Evolutionary conservation across 768 basidiomycete genomes (phyloP).

Genomic region (Leucosporidium creatinivorum): DNA sequence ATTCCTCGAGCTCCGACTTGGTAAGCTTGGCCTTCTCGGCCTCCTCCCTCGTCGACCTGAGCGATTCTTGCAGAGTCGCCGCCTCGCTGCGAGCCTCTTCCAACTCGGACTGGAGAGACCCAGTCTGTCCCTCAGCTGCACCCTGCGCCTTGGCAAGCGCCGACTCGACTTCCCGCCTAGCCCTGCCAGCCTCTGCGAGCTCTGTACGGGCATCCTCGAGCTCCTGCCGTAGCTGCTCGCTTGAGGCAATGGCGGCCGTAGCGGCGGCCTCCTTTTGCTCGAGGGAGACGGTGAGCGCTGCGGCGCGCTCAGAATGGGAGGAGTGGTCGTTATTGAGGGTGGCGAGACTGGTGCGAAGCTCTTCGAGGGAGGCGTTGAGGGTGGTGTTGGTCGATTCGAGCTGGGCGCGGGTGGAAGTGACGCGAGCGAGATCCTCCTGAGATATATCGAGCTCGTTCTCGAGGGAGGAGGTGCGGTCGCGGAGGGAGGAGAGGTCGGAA

Average conservation of each 20-base stretch:
- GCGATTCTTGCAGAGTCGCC: background rate
- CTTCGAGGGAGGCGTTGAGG: conserved; percentile 12
- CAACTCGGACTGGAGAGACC: conserved; percentile 11
- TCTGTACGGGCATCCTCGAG: conserved; percentile 11
- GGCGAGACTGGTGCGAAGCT: conserved; percentile 17
- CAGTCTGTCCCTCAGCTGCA: conserved; percentile 17
- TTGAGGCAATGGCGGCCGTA: background rate
- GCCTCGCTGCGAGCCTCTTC: conserved; percentile 7
- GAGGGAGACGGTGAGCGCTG: conserved; percentile 19
- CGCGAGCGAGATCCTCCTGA: conserved; percentile 15
- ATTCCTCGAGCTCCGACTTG: background rate
- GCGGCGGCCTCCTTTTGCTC: conserved; percentile 12
- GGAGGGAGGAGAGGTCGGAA: conserved; percentile 12
- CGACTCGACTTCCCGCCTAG: conserved; percentile 26
- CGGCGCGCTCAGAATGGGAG: conserved; percentile 9
- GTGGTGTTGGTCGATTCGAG: conserved; percentile 10
- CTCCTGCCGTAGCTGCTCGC: background rate
- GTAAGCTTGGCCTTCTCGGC: background rate
- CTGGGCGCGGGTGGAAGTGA: conserved; percentile 2
- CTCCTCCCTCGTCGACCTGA: conserved; percentile 11
- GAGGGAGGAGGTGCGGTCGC: conserved; percentile 18
- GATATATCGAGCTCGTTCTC: conserved; percentile 16
- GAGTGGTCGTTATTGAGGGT: conserved; percentile 11
- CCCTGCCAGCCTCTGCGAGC: conserved; percentile 3
- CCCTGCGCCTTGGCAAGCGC: conserved; percentile 10